Base-by-base conservation (phyloP, 2,329 filamentous ascomycete species). In the Acrodontium crateriforme region DNA sequence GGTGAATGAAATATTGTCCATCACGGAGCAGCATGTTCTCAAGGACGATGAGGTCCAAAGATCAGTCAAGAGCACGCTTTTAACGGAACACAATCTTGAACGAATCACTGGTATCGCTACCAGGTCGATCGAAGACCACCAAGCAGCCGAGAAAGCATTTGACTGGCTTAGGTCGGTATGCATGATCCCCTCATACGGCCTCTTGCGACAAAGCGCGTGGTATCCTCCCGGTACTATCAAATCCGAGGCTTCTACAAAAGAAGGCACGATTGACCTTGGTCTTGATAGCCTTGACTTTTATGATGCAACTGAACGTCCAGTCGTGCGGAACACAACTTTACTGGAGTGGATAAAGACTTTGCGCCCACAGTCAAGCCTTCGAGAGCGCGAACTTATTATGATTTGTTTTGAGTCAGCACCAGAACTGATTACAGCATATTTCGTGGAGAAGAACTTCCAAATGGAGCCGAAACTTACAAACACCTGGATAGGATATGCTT, bases 401-500 rank as follows among this genome's bases (percentile, higher is more conserved):
- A 66, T 75, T 3, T 83, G 92, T 18, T 92, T 98, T 48, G 66
- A 65, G 36, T 71, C 71, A 6, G 81, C 78, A 0, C 87, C 91
- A 1, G 89, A 95, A 54, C 65, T 95, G 3, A 71, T 92, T 2
- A 78, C 83, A 23, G 75, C 84, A 45, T 98, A 91, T 52, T 95
- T 93, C 47, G 64, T 74, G 23, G 85, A 83, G 47, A 74, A 70
- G 35, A 71, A 76, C 14, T 89, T 95, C 45, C 72, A 76, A 0
- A 83, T 92, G 37, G 85, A 95, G 22, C 85, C 89, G 0, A 95
- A 93, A 48, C 65, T 91, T 4, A 89, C 84, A 3, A 76, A 84
- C 24, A 89, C 84, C 0, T 98, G 89, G 89, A 80, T 95, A 41
- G 85, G 87, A 22, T 93, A 91, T 49, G 83, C 84, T 0, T 74